Evolutionary conservation across 1,284 basidiomycete genomes (phyloP), one percentile per base, ranked within the genome.

Genomic region (Ustilago bromivora): DNA sequence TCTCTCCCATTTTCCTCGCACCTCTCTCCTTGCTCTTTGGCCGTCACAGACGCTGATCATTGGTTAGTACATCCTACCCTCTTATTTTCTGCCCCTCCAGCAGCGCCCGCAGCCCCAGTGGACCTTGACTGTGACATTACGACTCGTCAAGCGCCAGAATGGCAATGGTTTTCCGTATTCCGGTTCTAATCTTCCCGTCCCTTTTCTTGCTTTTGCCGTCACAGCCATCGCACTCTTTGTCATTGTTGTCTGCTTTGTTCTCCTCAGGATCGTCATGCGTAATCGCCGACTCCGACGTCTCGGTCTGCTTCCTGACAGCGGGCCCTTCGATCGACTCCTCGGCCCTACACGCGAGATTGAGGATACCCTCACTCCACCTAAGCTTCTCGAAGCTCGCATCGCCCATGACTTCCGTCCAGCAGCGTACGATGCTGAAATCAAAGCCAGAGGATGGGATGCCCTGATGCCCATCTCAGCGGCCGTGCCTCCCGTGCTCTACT

Each of bases 151-250:
- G 31, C 60, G 74, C 10, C 74, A 76, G 47, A 76, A 62, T 34
- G 13, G 32, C 17, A 52, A 46, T 34, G 32, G 51, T n/a, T 63
- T 46, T 7, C 53, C 19, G 46, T 62, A 46, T 36, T 36, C 58
- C 31, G 66, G 69, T 63, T 58, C 74, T 76, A 66, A 76, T 62
- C 49, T 71, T 51, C 78, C 78, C 32, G 51, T 70, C 56, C 78
- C 80, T 15, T 82, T 80, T 47, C 71, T 82, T 57, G 57, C 75
- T 28, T 82, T 82, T 55, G 76, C 75, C 51, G 32, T 77, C 56
- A 64, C 75, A 79, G 82, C 82, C 32, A 81, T 83, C 66, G 82
- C 82, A n/a, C 78, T 83, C 28, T 83, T 83, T 51, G 75, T 83
- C 57, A 65, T 83, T 35, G 81, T 83, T 28, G 80, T 83, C 57